A percentile compares a stretch with the other conserved stretches of the same genome.
phyloP scores from a whole-genome alignment of 1,284 basidiomycete genomes.

The Pseudozyma hubeiensis region DNA sequence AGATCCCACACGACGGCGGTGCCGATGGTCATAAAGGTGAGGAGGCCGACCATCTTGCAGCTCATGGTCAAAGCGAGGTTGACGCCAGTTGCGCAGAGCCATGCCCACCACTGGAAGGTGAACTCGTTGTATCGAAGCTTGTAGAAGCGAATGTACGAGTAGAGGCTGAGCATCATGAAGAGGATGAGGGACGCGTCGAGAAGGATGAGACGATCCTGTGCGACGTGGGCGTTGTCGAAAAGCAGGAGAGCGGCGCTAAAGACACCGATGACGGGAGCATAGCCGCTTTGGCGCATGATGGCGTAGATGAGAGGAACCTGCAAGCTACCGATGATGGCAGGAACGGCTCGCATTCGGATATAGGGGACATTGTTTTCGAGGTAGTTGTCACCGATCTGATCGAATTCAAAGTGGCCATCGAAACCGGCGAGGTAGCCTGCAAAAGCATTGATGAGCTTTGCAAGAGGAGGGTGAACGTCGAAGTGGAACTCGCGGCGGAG shows the following conservation, averaged over 20 bases:
- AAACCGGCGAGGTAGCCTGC: constrained; percentile 97
- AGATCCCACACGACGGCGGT: constrained; percentile 91
- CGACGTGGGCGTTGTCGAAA: constrained; percentile 97
- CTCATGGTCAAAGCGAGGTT: constrained; percentile 96
- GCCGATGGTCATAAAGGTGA: constrained; percentile 90
- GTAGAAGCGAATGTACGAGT: constrained; percentile 94
- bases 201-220: constrained; percentile 94
- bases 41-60: constrained; percentile 96
- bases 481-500: constrained; percentile 82
- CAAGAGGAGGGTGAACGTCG: constrained; percentile 92
- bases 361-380: constrained; percentile 88
- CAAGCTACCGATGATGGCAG: constrained; percentile 88
- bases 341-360: constrained; percentile 89
- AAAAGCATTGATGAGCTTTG: constrained; percentile 74
- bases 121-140: constrained; percentile 83
- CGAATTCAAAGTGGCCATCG: constrained; percentile 91
- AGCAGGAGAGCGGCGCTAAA: constrained; percentile 87
- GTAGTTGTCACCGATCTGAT: constrained; percentile 95
- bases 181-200: constrained; percentile 94
- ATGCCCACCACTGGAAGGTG: constrained; percentile 82
- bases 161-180: constrained; percentile 93
- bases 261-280: constrained; percentile 86
- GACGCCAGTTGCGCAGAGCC: constrained; percentile 89
- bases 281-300: constrained; percentile 98
- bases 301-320: constrained; percentile 91